Conservation (phyloP, 202 grass and related monocot species). For the Sporobolus alterniflorus region DNA sequence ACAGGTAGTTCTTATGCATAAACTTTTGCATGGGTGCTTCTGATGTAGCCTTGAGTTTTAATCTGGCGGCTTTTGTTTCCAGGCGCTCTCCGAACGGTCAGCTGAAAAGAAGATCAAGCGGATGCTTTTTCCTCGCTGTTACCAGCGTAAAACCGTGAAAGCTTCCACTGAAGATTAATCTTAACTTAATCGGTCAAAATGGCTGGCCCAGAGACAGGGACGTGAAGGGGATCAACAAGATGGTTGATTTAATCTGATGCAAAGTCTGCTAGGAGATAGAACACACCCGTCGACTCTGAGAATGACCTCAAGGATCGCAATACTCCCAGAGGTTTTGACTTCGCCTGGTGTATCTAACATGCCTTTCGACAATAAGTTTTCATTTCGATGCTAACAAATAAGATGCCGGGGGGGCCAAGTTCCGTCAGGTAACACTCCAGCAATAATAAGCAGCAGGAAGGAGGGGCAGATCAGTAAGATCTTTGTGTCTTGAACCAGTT, state of each 20-base stretch:
- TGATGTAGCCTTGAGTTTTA: slow-evolving; percentile 6
- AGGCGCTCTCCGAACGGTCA: slow-evolving; percentile 78
- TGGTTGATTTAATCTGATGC: slow-evolving; percentile 22
- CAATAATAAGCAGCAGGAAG: slow-evolving; percentile 18
- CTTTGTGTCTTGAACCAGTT: slow-evolving; percentile 7
- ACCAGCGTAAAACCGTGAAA: slow-evolving; percentile 59
- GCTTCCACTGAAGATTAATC: slow-evolving; percentile 52
- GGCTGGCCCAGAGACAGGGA: background rate
- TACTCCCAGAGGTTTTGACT: slow-evolving; percentile 14
- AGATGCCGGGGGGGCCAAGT: background rate
- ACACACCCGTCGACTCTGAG: slow-evolving; percentile 37
- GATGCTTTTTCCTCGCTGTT: slow-evolving; percentile 76
- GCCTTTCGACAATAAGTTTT: background rate
- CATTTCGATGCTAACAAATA: slow-evolving; percentile 36
- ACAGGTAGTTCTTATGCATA: slow-evolving; percentile 47
- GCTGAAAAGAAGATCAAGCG: slow-evolving; percentile 93
- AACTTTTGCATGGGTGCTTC: background rate
- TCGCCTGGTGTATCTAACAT: slow-evolving; percentile 7
- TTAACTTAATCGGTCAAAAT: slow-evolving; percentile 9
- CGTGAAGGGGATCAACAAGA: slow-evolving; percentile 20
- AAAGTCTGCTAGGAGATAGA: slow-evolving; percentile 31
- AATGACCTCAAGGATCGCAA: slow-evolving; percentile 31
- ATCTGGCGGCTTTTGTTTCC: slow-evolving; percentile 31
- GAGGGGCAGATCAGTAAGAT: slow-evolving; percentile 17
- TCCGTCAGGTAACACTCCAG: slow-evolving; percentile 22